Base-by-base conservation (phyloP, 2,329 filamentous ascomycete species). In the Macrophomina pseudophaseolina region DNA sequence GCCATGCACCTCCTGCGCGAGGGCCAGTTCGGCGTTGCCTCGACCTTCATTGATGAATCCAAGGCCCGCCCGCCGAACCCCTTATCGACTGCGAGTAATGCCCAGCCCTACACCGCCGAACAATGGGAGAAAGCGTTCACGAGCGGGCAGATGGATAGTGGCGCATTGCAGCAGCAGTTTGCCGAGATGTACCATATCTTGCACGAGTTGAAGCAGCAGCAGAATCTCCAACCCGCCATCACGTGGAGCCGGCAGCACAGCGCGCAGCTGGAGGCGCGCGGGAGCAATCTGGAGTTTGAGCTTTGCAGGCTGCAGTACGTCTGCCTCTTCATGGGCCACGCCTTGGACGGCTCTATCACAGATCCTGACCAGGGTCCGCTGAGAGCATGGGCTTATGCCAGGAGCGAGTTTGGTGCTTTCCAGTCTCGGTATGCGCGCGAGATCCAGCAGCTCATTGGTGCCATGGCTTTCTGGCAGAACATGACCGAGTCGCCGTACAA, bases 1-100 rank as follows among this genome's bases (percentile, higher is more conserved):
- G 92, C 92, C 9, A 97, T 98, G 93, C 95, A 99, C 75, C 86
- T 99, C 28, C 86, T 99, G 46, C 91, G 95, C 48, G 94, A 98
- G 80, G 95, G 95, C 58, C 91, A 97, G 75, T 99, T 99, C 78
- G 86, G 85, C 28, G 94, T 97, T 2, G 94, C 94, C 12, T 88
- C 90, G 16, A 93, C 90, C 1, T 97, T 99, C 72, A 87, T 97
- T 58, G 82, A 86, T 14, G 95, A 98, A 82, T 87, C 86, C 35
- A 79, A 82, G 64, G 76, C 81, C 30, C 80, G 82, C 68, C 81
- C 82, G 46, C 77, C 79, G 32, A 74, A 76, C 71, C 79, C 70
- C 68, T 75, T 78, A 68, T 72, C 79, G 56, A 76, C 76, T 30
- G 67, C 73, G 66, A 73, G 76, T 70, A 76, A 74, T 1, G 71